These are phyloP conservation scores for Cynanchum wilfordii DNA, from an alignment of 257 asterid genomes.

Conservation along the genomic window DNA sequence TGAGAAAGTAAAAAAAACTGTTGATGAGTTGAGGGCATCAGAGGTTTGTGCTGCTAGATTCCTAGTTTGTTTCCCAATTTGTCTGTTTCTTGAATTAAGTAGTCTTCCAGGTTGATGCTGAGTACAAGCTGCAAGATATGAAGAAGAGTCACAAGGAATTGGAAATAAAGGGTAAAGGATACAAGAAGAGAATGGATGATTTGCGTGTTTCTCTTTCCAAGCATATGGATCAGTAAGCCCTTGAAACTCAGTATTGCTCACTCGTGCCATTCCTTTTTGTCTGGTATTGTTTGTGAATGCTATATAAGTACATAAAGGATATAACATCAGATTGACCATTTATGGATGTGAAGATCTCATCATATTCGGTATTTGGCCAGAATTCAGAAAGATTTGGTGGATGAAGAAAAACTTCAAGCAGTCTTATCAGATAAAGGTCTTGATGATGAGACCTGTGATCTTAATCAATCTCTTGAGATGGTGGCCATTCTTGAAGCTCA, in stretches of 20 bases:
- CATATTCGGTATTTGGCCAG: constrained; percentile 30
- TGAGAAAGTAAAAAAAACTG: constrained; percentile 70
- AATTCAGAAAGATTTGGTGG: constrained; percentile 87
- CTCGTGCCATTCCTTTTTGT: not conserved
- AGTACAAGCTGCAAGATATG: constrained; percentile 87
- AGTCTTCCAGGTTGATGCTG: constrained; percentile 77
- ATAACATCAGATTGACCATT: not conserved
- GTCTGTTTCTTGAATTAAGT: constrained; percentile 13
- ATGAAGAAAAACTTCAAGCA: constrained; percentile 73
- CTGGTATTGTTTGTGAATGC: not conserved
- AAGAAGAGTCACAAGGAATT: constrained; percentile 66
- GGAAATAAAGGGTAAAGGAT: constrained; percentile 70
- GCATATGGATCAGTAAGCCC: constrained; percentile 88
- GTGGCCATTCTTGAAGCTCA: constrained; percentile 91
- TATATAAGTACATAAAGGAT: not conserved
- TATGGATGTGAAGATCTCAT: constrained; percentile 5
- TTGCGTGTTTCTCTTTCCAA: constrained; percentile 57
- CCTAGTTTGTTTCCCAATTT: constrained; percentile 8
- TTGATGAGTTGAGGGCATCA: constrained; percentile 80
- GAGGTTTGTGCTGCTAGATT: constrained; percentile 48
- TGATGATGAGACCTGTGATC: constrained; percentile 45
- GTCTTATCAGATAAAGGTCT: constrained; percentile 58
- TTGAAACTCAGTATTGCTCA: not conserved
- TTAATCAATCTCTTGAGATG: constrained; percentile 73
- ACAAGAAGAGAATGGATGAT: constrained; percentile 74